These are phyloP conservation scores for Endocalyx cinctus DNA, from an alignment of 2,329 filamentous ascomycete species.

Conservation along the genomic window DNA sequence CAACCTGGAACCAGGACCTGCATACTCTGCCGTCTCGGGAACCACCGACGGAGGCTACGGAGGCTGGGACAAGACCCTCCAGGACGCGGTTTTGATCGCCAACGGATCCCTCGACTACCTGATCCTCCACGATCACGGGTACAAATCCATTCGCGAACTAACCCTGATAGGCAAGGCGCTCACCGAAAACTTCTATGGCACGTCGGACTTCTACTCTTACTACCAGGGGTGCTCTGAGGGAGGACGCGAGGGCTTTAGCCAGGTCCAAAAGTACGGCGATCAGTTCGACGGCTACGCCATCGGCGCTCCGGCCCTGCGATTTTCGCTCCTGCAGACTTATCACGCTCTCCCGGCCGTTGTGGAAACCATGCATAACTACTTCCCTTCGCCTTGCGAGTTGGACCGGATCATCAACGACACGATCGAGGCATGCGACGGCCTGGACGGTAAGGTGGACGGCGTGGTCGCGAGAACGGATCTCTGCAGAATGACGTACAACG, in stretches of 20 bases:
- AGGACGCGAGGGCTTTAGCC: slow-evolving; percentile 43
- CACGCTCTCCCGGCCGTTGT: slow-evolving; percentile 35
- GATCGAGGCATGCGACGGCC: slow-evolving; percentile 48
- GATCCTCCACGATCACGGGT: slow-evolving; percentile 32
- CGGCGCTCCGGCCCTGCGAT: slow-evolving; percentile 43
- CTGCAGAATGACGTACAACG: slow-evolving; percentile 33
- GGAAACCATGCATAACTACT: slow-evolving; percentile 35
- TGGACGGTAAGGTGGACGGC: slow-evolving; percentile 51
- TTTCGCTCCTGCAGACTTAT: slow-evolving; percentile 40
- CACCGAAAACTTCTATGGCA: slow-evolving; percentile 36
- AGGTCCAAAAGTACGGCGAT: slow-evolving; percentile 47
- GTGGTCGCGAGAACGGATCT: slow-evolving; percentile 39
- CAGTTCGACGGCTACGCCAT: slow-evolving; percentile 42
- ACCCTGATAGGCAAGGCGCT: slow-evolving; percentile 38
- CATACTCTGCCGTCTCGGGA: slow-evolving; percentile 41
- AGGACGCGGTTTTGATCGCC: slow-evolving; percentile 30
- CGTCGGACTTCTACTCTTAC: slow-evolving; percentile 37
- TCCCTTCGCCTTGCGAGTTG: slow-evolving; percentile 38
- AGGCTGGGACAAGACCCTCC: slow-evolving; percentile 35
- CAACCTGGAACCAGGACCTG: slow-evolving; percentile 24
- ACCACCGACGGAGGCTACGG: slow-evolving; percentile 48
- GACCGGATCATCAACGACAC: slow-evolving; percentile 47
- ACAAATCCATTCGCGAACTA: slow-evolving; percentile 31
- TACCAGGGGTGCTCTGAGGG: slow-evolving; percentile 53
- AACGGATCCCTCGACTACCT: slow-evolving; percentile 35